Conservation (phyloP, 768 basidiomycete species). For the Gelatoporia subvermispora region DNA sequence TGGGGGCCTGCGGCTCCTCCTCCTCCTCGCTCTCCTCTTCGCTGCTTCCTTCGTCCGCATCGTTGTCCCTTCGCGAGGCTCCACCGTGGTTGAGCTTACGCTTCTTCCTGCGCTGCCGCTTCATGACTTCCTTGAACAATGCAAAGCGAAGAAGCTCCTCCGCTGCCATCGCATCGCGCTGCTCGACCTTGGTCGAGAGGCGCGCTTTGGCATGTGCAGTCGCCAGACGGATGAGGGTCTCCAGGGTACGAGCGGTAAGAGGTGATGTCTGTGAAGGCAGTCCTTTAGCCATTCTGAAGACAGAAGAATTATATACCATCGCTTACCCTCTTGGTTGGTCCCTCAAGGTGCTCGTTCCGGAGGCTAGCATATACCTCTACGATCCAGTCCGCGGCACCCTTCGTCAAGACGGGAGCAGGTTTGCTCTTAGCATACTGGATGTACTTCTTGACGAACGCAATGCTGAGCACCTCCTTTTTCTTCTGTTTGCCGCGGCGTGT, state of each 20-base stretch:
- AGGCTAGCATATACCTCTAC: conserved; percentile 88
- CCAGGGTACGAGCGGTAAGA: conserved; percentile 95
- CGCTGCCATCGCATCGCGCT: conserved; percentile 81
- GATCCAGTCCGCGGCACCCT: conserved; percentile 92
- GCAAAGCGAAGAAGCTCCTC: conserved; percentile 97
- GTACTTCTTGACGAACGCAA: conserved; percentile 96
- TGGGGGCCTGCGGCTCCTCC: conserved; percentile 43
- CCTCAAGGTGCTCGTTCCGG: conserved; percentile 88
- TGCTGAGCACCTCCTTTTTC: conserved; percentile 83
- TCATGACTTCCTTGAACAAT: conserved; percentile 94
- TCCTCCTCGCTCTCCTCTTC: conserved; percentile 51
- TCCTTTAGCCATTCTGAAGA: not conserved
- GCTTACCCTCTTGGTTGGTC: conserved; percentile 78
- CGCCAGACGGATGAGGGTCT: conserved; percentile 95
- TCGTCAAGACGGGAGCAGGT: conserved; percentile 78
- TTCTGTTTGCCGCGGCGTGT: conserved; percentile 52
- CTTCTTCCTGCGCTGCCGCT: conserved; percentile 75
- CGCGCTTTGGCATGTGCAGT: conserved; percentile 98
- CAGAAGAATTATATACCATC: conserved; percentile 4
- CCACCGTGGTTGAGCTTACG: conserved; percentile 74
- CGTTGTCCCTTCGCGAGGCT: conserved; percentile 26
- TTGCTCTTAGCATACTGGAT: conserved; percentile 96
- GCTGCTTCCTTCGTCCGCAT: conserved; percentile 43
- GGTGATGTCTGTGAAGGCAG: conserved; percentile 79
- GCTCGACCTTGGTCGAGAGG: conserved; percentile 78